phyloP scores from a whole-genome alignment of 805 yeast genomes.

The Nakazawaea ambrosiae region DNA sequence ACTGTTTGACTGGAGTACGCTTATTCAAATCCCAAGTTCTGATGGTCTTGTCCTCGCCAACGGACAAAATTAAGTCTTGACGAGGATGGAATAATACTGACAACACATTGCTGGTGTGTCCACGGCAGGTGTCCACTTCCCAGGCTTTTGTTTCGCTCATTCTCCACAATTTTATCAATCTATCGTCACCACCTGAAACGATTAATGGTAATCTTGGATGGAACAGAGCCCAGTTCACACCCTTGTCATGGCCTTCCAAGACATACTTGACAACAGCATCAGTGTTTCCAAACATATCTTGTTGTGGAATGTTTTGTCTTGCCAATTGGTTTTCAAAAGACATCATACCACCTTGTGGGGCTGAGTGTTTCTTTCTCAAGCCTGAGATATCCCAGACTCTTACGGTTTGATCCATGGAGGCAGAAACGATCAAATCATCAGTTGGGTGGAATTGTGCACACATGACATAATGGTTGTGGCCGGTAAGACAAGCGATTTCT shows the following conservation, averaged over 20 bases:
- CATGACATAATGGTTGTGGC: conserved; percentile 98
- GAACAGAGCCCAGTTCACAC: conserved; percentile 98
- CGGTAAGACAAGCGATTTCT: conserved; percentile 94
- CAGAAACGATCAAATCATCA: conserved; percentile 91
- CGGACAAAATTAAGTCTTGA: conserved; percentile 87
- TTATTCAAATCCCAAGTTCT: conserved; percentile 96
- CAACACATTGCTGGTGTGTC: conserved; percentile 91
- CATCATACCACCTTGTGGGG: conserved; percentile 38
- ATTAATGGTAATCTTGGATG: conserved; percentile 94
- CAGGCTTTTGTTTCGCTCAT: conserved; percentile 97
- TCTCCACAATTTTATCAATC: conserved; percentile 93
- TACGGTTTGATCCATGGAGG: conserved; percentile 96
- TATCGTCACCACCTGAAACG: conserved; percentile 94
- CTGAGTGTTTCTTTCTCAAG: conserved; percentile 89
- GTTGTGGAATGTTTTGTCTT: conserved; percentile 67
- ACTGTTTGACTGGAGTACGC: conserved; percentile 89
- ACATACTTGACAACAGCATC: conserved; percentile 95
- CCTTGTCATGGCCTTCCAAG: conserved; percentile 96
- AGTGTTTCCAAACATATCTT: conserved; percentile 89
- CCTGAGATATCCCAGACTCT: conserved; percentile 99
- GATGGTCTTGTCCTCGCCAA: conserved; percentile 92
- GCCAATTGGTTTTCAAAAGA: conserved; percentile 47
- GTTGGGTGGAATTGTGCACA: conserved; percentile 96
- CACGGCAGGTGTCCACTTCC: conserved; percentile 98
- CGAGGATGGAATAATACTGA: conserved; percentile 89